Evolutionary conservation across 2,329 filamentous ascomycete species (phyloP).

Genomic region (Simplicillium sp.): DNA sequence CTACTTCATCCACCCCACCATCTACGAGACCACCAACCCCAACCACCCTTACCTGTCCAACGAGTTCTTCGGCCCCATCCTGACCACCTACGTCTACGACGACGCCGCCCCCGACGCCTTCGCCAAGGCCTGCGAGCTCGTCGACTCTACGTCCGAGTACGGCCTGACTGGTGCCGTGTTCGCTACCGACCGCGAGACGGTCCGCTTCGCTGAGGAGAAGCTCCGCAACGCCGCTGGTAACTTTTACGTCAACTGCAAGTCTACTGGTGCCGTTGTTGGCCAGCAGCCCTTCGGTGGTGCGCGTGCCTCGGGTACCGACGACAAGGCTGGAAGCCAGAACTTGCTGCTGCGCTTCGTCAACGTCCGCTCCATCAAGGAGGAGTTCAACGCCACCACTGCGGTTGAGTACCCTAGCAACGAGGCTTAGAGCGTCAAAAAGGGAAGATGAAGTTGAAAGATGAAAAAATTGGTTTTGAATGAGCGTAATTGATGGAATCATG

Average conservation of each 20-base stretch:
- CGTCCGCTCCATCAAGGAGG: constrained; percentile 63
- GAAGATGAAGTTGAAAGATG: constrained; percentile 3
- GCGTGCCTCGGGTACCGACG: constrained; percentile 60
- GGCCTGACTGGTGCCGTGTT: constrained; percentile 71
- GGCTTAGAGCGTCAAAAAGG: constrained; percentile 24
- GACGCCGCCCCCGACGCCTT: constrained; percentile 53
- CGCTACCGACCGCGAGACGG: constrained; percentile 54
- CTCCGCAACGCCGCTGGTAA: constrained; percentile 69
- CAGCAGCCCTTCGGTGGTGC: constrained; percentile 66
- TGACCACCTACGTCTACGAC: constrained; percentile 69
- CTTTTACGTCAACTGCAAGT: constrained; percentile 83
- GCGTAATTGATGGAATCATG: too few relatives aligned
- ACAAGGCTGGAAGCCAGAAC: constrained; percentile 61
- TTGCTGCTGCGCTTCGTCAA: constrained; percentile 58
- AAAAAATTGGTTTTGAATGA: too few relatives aligned
- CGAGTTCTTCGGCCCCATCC: constrained; percentile 75
- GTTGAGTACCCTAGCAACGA: constrained; percentile 67
- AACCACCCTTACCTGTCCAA: constrained; percentile 64
- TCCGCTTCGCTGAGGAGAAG: constrained; percentile 60
- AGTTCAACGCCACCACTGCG: constrained; percentile 54
- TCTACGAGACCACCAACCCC: constrained; percentile 68
- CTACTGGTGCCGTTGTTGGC: constrained; percentile 62
- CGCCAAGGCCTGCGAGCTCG: constrained; percentile 46
- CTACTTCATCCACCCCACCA: constrained; percentile 76
- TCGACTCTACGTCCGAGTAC: constrained; percentile 68